phyloP scores from a whole-genome alignment of 1,139 yeast species.

The Blastobotrys arbuscula region DNA sequence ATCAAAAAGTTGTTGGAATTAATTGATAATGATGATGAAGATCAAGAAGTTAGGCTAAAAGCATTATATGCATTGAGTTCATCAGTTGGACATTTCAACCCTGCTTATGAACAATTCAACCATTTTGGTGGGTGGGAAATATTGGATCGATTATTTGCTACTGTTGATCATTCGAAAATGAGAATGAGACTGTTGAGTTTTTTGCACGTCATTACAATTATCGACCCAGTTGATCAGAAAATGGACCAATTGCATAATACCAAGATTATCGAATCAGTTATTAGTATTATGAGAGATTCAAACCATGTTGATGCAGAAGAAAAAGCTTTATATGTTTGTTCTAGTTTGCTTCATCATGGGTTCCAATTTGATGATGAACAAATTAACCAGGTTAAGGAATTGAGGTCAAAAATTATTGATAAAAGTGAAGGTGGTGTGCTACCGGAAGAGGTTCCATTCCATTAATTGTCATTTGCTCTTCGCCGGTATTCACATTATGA shows the following conservation, averaged over 20 bases:
- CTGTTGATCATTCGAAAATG: constrained; percentile 33
- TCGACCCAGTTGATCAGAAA: constrained; percentile 43
- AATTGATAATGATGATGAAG: constrained; percentile 21
- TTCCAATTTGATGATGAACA: constrained; percentile 48
- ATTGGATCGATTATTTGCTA: constrained; percentile 29
- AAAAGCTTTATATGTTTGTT: constrained; percentile 51
- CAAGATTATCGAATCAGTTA: constrained; percentile 38
- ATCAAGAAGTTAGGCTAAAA: constrained; percentile 45
- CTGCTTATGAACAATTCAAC: constrained; percentile 52
- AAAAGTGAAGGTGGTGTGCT: constrained; percentile 15
- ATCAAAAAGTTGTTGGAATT: constrained; percentile 25
- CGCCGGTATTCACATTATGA: too few species aligned
- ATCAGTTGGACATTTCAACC: constrained; percentile 62
- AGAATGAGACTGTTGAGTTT: constrained; percentile 47
- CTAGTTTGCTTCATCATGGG: constrained; percentile 42
- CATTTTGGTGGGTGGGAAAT: constrained; percentile 58
- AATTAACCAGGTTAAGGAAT: constrained; percentile 37
- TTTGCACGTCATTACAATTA: constrained; percentile 48
- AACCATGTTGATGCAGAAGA: constrained; percentile 47
- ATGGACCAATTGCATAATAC: constrained; percentile 40
- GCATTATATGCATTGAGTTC: constrained; percentile 74
- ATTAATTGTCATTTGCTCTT: too few species aligned
- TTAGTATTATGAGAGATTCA: constrained; percentile 40
- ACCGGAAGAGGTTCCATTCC: constrained; percentile 20
- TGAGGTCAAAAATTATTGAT: constrained; percentile 32